Evolutionary conservation across 1,284 basidiomycete genomes (phyloP).

Genomic region (Gymnopus androsaceus): DNA sequence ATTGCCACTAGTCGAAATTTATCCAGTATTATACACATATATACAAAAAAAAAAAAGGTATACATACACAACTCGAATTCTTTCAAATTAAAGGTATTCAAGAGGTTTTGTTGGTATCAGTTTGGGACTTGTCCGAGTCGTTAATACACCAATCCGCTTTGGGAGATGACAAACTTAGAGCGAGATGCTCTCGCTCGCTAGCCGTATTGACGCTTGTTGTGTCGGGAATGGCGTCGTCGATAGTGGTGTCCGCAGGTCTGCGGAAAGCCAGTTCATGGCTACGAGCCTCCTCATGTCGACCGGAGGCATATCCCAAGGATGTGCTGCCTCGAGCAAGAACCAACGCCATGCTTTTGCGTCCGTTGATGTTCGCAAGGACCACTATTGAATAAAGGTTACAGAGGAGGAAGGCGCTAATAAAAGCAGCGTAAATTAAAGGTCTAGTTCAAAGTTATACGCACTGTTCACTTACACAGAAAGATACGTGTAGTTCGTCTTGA

Average conservation of each 20-base stretch:
- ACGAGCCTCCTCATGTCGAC: not conserved
- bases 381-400: conserved; percentile 4
- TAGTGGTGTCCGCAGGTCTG: not conserved
- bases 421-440: not conserved
- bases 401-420: not conserved
- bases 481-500: conserved; percentile 18
- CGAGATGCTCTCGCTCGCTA: not conserved
- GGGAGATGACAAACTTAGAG: too few relatives aligned
- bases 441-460: not conserved
- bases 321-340: not conserved
- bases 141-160: too few relatives aligned
- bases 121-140: too few relatives aligned
- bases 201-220: not conserved
- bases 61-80: too few relatives aligned
- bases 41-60: too few relatives aligned
- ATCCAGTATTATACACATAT: too few relatives aligned
- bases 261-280: not conserved
- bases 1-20: too few relatives aligned
- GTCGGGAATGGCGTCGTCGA: not conserved
- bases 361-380: not conserved
- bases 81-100: too few relatives aligned
- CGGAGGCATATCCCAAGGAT: not conserved
- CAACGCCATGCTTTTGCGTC: not conserved
- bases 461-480: conserved; percentile 20
- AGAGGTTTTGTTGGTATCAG: too few relatives aligned